Conservation (phyloP, 768 basidiomycete genomes). For the Gyrodon lividus region DNA sequence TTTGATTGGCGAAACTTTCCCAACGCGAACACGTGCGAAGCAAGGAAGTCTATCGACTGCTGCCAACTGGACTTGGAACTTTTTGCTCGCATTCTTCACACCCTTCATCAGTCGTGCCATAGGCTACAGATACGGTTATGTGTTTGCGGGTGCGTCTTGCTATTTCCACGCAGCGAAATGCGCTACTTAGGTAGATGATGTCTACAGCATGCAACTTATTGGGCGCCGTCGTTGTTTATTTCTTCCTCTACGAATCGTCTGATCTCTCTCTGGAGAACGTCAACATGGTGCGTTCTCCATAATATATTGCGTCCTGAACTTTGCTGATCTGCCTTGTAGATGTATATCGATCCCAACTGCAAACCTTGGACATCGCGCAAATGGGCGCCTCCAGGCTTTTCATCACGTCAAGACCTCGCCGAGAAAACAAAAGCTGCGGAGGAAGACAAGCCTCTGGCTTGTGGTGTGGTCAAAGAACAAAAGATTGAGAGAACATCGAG, state of each 20-base stretch:
- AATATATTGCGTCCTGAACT: constrained; percentile 1
- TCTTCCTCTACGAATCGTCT: constrained; percentile 76
- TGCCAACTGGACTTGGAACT: constrained; percentile 70
- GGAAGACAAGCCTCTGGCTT: constrained; percentile 24
- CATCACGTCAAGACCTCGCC: constrained; percentile 43
- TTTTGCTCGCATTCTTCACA: constrained; percentile 76
- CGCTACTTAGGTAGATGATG: neutral
- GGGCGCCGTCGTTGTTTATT: constrained; percentile 58
- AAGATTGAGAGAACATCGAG: neutral
- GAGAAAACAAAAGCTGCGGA: constrained; percentile 42
- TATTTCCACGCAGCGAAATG: neutral
- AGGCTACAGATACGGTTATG: constrained; percentile 62
- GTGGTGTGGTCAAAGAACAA: constrained; percentile 4
- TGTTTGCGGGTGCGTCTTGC: constrained; percentile 54
- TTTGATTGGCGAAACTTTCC: constrained; percentile 75
- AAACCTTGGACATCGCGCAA: constrained; percentile 63
- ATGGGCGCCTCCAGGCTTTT: constrained; percentile 62
- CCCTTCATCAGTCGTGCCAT: constrained; percentile 64
- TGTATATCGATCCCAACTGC: constrained; percentile 63
- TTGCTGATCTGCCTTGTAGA: constrained; percentile 29
- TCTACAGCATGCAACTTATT: constrained; percentile 52
- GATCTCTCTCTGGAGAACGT: constrained; percentile 67
- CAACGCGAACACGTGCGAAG: constrained; percentile 67
- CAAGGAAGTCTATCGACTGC: constrained; percentile 68
- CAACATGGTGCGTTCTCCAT: constrained; percentile 41